Evolutionary conservation across 306 rosid species (phyloP).

Genomic region (Abrus precatorius): DNA sequence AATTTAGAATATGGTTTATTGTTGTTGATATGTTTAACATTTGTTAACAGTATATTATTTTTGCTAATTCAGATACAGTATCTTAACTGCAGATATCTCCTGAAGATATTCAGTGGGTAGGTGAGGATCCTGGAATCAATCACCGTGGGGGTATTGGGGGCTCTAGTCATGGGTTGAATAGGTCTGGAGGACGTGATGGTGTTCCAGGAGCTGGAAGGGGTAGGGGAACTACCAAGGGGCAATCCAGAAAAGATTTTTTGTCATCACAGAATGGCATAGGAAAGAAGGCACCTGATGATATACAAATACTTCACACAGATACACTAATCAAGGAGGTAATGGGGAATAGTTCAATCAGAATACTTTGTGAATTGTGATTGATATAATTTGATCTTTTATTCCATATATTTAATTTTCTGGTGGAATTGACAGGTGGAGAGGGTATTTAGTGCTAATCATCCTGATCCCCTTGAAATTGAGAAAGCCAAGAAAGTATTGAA

Average conservation of each 20-base stretch:
- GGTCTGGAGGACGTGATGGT: constrained; percentile 69
- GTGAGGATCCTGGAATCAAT: constrained; percentile 85
- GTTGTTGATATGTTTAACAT: constrained; percentile 39
- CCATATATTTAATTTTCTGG: constrained; percentile 29
- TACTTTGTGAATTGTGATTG: constrained; percentile 7
- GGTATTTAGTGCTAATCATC: constrained; percentile 86
- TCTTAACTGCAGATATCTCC: constrained; percentile 79
- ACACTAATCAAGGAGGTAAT: constrained; percentile 87
- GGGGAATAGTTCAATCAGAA: constrained; percentile 16
- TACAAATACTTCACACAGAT: constrained; percentile 85
- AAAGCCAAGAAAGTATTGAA: constrained; percentile 91
- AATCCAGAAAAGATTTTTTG: constrained; percentile 77
- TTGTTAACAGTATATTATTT: constrained; percentile 39
- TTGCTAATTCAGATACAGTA: constrained; percentile 56
- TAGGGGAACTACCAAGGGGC: constrained; percentile 79
- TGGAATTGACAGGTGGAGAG: constrained; percentile 77
- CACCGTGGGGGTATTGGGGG: constrained; percentile 73
- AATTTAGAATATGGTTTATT: constrained; percentile 35
- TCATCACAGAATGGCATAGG: constrained; percentile 85
- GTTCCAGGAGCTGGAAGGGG: constrained; percentile 83
- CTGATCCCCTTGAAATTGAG: constrained; percentile 88
- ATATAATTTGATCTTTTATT: background rate
- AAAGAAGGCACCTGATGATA: constrained; percentile 82
- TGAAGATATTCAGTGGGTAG: constrained; percentile 94
- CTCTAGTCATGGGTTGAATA: constrained; percentile 78